Conservation (phyloP, 768 basidiomycete genomes). For the Daedaleopsis sinensis region DNA sequence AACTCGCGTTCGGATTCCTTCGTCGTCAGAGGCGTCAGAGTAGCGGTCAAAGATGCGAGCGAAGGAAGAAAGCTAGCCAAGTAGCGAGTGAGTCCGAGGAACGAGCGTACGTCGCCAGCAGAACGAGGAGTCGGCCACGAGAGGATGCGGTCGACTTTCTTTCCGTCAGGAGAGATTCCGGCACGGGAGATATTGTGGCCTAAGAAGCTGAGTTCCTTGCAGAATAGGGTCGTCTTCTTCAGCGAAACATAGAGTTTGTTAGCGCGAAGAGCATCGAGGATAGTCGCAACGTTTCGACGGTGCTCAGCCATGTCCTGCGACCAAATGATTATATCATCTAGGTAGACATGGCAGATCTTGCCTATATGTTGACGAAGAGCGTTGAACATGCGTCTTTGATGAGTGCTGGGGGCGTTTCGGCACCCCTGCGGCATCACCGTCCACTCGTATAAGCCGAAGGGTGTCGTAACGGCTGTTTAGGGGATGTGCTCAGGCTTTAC, state of each 20-base stretch:
- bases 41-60: constrained; percentile 19
- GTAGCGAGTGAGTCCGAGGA: constrained; percentile 27
- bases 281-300: constrained; percentile 17
- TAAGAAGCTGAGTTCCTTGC: constrained; percentile 32
- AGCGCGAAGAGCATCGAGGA: constrained; percentile 23
- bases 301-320: no score
- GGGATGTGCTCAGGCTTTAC: constrained; percentile 31
- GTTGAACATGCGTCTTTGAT: no score
- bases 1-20: constrained; percentile 33
- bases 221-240: constrained; percentile 34
- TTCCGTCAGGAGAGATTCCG: constrained; percentile 34
- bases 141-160: constrained; percentile 32
- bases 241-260: constrained; percentile 29
- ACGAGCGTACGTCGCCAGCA: no score
- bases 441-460: constrained; percentile 45
- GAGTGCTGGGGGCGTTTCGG: no score
- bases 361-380: no score
- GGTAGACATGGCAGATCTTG: no score
- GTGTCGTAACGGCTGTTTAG: constrained; percentile 42
- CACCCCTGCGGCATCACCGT: no score
- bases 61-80: constrained; percentile 22
- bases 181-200: constrained; percentile 35
- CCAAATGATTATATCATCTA: constrained; percentile 51
- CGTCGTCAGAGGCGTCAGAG: no score
- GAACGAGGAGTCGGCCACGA: constrained; percentile 35